Percentiles rank a stretch among this genome's conserved stretches.
phyloP scores from a whole-genome alignment of 768 basidiomycete genomes.

The Naganishia antarctica region DNA sequence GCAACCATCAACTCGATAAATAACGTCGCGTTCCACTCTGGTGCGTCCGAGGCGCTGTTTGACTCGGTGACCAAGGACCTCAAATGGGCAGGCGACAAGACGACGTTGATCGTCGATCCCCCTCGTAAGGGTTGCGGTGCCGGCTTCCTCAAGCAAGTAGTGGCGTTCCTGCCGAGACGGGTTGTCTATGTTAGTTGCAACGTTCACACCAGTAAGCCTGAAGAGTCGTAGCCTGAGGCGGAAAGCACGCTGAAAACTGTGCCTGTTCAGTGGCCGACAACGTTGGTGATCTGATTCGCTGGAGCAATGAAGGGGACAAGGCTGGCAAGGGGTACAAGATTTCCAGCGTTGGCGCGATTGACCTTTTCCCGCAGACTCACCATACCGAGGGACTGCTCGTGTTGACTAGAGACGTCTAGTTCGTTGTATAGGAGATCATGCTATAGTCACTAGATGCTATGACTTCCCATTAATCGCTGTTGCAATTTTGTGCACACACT shows the following conservation, averaged over 20 bases:
- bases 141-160: conserved; percentile 63
- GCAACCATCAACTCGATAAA: conserved; percentile 28
- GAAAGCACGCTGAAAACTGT: conserved; percentile 68
- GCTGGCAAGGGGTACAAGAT: conserved; percentile 61
- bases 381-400: conserved; percentile 30
- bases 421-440: background rate
- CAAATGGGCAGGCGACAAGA: conserved; percentile 53
- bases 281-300: conserved; percentile 26
- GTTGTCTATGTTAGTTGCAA: conserved; percentile 93
- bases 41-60: conserved; percentile 27
- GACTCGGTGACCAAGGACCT: conserved; percentile 24
- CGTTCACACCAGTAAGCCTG: conserved; percentile 68
- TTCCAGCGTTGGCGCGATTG: conserved; percentile 80
- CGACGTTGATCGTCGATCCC: conserved; percentile 58
- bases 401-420: conserved; percentile 25
- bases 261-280: conserved; percentile 23
- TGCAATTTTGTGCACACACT: too few species aligned
- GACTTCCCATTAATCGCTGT: too few species aligned
- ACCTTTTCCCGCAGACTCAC: conserved; percentile 76
- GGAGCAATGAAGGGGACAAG: conserved; percentile 48
- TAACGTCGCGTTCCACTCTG: conserved; percentile 28
- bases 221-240: background rate
- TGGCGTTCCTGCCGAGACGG: conserved; percentile 62
- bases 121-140: conserved; percentile 92
- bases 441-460: too few species aligned